phyloP scores from a whole-genome alignment of 2,329 filamentous ascomycete genomes.

The Penicillium sclerotigenum region DNA sequence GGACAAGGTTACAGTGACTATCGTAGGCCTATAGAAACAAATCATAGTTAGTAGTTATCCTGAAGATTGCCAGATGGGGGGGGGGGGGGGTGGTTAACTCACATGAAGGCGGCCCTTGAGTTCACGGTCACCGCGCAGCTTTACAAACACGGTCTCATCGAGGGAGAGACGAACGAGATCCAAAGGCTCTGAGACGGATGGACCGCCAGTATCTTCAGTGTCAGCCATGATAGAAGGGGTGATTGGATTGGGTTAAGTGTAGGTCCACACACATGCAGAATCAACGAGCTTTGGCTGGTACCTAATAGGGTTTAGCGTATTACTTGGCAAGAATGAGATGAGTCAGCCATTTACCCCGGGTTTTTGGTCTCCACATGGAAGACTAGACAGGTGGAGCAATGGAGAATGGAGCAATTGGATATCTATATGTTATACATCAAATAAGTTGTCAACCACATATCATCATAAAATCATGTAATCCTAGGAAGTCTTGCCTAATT shows the following conservation, averaged over 20 bases:
- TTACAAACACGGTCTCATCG: conserved; percentile 95
- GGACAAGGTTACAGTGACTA: conserved; percentile 93
- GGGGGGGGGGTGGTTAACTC: too few species aligned
- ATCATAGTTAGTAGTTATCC: conserved; percentile 17
- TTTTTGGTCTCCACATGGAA: conserved; percentile 10
- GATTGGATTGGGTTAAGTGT: conserved; percentile 6
- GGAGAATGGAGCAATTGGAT: background rate
- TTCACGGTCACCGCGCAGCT: conserved; percentile 91
- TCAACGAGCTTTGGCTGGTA: conserved; percentile 21
- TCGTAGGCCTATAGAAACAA: conserved; percentile 74
- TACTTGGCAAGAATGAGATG: background rate
- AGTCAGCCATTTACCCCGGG: conserved; percentile 23
- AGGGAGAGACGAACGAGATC: conserved; percentile 92
- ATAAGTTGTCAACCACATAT: background rate
- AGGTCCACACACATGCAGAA: conserved; percentile 14
- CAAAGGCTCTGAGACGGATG: conserved; percentile 81
- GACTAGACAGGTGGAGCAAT: background rate
- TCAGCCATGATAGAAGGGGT: conserved; percentile 66
- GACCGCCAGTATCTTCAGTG: conserved; percentile 63
- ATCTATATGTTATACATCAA: background rate
- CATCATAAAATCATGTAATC: background rate
- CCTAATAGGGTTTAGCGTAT: conserved; percentile 18
- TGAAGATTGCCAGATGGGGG: background rate
- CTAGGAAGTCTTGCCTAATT: background rate
- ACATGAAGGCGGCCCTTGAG: conserved; percentile 94